Conservation (phyloP, 495 filamentous ascomycete genomes). For the Trichoderma orchidacearum region DNA sequence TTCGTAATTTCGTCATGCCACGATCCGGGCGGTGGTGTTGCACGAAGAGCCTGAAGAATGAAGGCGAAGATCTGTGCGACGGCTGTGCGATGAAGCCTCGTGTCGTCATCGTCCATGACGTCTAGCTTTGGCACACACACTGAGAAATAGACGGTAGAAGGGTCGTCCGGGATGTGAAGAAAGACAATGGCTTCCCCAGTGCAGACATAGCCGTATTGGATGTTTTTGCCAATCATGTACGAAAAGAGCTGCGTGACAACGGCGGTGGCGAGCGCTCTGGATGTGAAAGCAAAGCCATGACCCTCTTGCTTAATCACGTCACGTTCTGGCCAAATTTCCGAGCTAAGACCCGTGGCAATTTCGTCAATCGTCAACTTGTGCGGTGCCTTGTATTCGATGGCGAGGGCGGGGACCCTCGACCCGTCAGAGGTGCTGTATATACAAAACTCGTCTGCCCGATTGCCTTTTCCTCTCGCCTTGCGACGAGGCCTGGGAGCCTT, state of each 20-base stretch:
- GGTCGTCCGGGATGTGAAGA: not conserved
- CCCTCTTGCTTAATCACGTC: not conserved
- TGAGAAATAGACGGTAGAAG: not conserved
- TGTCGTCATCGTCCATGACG: not conserved
- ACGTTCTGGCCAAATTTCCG: not conserved
- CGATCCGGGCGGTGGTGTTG: too few relatives aligned
- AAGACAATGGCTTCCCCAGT: not conserved
- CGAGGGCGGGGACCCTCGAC: too few relatives aligned
- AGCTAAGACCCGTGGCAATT: not conserved
- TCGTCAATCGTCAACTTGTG: not conserved
- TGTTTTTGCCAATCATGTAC: not conserved
- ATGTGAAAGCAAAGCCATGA: not conserved
- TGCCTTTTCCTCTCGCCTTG: too few relatives aligned
- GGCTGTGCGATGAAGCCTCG: not conserved
- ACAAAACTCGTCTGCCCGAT: too few relatives aligned
- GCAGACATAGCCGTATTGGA: not conserved
- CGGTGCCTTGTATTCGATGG: too few relatives aligned
- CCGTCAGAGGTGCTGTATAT: too few relatives aligned
- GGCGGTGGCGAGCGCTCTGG: not conserved
- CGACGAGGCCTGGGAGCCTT: too few relatives aligned
- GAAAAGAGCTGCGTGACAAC: not conserved
- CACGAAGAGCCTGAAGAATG: not conserved
- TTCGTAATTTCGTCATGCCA: too few relatives aligned
- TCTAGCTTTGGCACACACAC: not conserved
- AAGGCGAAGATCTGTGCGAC: not conserved